phyloP scores from a whole-genome alignment of 176 grass and related monocot species.

The Poa annua region DNA sequence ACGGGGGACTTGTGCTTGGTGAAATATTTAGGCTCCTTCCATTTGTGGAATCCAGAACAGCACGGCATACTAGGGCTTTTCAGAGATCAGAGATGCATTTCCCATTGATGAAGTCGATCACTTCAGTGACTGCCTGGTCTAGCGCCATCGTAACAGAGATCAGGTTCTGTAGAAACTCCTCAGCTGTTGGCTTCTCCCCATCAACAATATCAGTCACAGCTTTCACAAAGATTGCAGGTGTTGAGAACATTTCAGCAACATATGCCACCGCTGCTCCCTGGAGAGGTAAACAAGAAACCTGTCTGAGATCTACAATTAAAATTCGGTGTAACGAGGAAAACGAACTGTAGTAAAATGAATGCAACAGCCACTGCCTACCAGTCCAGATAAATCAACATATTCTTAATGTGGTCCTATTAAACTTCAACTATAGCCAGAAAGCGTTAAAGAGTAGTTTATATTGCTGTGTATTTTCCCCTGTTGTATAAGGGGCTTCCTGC shows the following conservation, averaged over 20 bases:
- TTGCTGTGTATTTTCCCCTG: no score
- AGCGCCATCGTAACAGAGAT: slow-evolving; percentile 65
- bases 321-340: neutral
- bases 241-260: slow-evolving; percentile 71
- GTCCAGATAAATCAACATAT: neutral
- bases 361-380: neutral
- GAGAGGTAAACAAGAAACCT: slow-evolving; percentile 4
- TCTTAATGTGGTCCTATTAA: neutral
- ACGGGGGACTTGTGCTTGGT: neutral
- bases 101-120: slow-evolving; percentile 66
- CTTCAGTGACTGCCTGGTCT: slow-evolving; percentile 51
- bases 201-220: slow-evolving; percentile 93
- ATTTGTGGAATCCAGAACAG: neutral
- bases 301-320: neutral
- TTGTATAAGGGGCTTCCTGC: no score
- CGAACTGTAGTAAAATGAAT: neutral
- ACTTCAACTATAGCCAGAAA: neutral
- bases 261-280: slow-evolving; percentile 95
- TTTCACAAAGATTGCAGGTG: slow-evolving; percentile 81
- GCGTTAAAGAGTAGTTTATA: no score
- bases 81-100: slow-evolving; percentile 74
- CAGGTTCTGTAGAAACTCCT: slow-evolving; percentile 86
- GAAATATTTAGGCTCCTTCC: slow-evolving; percentile 1
- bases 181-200: slow-evolving; percentile 77
- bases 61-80: neutral